Evolutionary conservation across 192 early-diverging fungal genomes (phyloP), one percentile per base, ranked within the genome.

Genomic region (Backusella westeae): DNA sequence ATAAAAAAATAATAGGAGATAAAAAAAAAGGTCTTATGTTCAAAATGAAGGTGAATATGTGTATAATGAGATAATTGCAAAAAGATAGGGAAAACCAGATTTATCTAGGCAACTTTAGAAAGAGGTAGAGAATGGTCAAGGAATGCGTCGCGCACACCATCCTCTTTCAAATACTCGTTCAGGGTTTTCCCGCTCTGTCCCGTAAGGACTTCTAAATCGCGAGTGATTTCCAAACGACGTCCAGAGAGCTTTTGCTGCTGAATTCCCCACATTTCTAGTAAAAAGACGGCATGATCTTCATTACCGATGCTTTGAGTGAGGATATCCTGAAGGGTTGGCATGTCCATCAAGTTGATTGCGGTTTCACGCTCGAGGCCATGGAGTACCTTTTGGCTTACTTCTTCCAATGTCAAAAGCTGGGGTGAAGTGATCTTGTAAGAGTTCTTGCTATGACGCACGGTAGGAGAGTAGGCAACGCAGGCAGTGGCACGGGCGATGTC

Each of bases 181-280:
- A 81, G 63, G 15, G 74, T 75, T 71, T 74, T 81, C 46, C 82
- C 82, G 69, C 82, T 83, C 72, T 83, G 72, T 34, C 82, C 82
- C 6, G 82, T 83, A 15, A 83, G 63, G 44, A 59, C 52, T 72
- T 83, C 82, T 5, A 83, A 68, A 56, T 83, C 82, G 34, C 82
- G 78, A 46, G 82, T 83, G 44, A 80, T 74, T 69, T 83, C 82
- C 34, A 83, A 73, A 0, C 82, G 76, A 41, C 82, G 78, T 17
- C 78, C 77, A 26, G 59, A 70, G 1, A 78, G 56, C 32, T 72
- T 76, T 34, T 74, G 78, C 23, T 83, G 82, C 19, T 49, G 56
- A 29, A 83, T 42, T 32, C 81, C 81, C 82, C 82, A 83, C 75
- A 83, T 77, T 34, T 83, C 82, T 72, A 83, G 67, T 12, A 80